Percentiles rank a stretch among this genome's conserved stretches.
These are phyloP conservation scores for Paramecium caudatum DNA, from an alignment of 73 alveolate genomes.

Conservation along the genomic window DNA sequence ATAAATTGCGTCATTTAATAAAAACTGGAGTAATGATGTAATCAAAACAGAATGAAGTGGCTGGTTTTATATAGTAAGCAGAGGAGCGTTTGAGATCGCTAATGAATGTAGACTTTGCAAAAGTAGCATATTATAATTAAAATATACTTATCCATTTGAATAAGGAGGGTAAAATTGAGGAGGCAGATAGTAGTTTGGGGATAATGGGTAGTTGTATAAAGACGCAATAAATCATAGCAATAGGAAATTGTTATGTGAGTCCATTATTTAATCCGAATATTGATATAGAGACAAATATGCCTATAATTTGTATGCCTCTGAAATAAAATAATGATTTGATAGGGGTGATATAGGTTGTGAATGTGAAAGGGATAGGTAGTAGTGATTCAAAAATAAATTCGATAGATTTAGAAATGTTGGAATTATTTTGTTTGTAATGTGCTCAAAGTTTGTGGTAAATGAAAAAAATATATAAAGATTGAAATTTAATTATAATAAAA, in stretches of 20 bases:
- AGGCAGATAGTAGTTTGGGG: constrained; percentile 57
- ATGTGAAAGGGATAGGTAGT: constrained; percentile 79
- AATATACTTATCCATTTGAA: constrained; percentile 73
- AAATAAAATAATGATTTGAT: neutral
- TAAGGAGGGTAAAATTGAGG: constrained; percentile 43
- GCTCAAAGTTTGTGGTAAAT: constrained; percentile 29
- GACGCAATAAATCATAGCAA: constrained; percentile 45
- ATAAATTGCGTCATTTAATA: constrained; percentile 59
- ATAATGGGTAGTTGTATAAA: constrained; percentile 73
- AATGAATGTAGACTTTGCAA: constrained; percentile 72
- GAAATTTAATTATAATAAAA: neutral
- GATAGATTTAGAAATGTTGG: constrained; percentile 81
- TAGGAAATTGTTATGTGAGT: constrained; percentile 78
- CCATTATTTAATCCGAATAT: constrained; percentile 77
- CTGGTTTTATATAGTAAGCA: constrained; percentile 20
- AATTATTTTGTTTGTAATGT: constrained; percentile 72
- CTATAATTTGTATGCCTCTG: constrained; percentile 79
- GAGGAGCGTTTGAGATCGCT: constrained; percentile 68
- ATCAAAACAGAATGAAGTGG: constrained; percentile 5
- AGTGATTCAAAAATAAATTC: constrained; percentile 76
- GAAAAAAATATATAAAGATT: neutral
- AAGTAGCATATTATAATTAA: constrained; percentile 65
- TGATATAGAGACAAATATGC: constrained; percentile 84
- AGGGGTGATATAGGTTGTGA: constrained; percentile 77
- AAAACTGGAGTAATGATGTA: neutral